These are phyloP conservation scores for Triticum turgidum DNA, from an alignment of 176 grass and related monocot species.

Conservation along the genomic window DNA sequence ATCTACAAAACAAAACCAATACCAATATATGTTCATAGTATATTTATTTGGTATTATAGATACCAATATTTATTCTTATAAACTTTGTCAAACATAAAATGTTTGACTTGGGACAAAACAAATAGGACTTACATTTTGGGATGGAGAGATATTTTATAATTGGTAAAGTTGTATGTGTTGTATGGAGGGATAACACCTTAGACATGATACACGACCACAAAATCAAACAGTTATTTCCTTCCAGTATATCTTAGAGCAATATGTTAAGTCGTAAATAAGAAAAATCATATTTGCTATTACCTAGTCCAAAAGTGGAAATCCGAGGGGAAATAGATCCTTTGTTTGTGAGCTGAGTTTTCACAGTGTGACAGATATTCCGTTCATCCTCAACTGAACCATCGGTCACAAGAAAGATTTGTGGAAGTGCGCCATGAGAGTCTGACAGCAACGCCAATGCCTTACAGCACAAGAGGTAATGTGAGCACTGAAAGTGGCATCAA, in stretches of 20 bases:
- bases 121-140: no score
- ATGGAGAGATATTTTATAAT: background rate
- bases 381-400: constrained; percentile 92
- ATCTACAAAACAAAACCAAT: no score
- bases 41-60: no score
- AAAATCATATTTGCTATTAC: constrained; percentile 43
- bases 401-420: constrained; percentile 94
- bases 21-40: no score
- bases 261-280: background rate
- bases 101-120: no score
- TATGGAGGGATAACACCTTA: background rate
- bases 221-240: background rate
- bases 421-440: constrained; percentile 51
- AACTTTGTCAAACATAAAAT: no score
- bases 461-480: constrained; percentile 13
- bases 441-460: constrained; percentile 74
- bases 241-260: background rate
- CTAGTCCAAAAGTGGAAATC: constrained; percentile 93
- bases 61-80: no score
- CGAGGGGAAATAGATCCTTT: constrained; percentile 62
- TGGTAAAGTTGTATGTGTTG: constrained; percentile 10
- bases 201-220: background rate
- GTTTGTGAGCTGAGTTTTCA: constrained; percentile 51
- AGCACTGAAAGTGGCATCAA: constrained; percentile 15
- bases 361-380: constrained; percentile 61